A percentile compares a stretch with the other conserved stretches of the same genome.
These are phyloP conservation scores for Acer saccharum DNA, from an alignment of 345 rosid species.

Conservation along the genomic window DNA sequence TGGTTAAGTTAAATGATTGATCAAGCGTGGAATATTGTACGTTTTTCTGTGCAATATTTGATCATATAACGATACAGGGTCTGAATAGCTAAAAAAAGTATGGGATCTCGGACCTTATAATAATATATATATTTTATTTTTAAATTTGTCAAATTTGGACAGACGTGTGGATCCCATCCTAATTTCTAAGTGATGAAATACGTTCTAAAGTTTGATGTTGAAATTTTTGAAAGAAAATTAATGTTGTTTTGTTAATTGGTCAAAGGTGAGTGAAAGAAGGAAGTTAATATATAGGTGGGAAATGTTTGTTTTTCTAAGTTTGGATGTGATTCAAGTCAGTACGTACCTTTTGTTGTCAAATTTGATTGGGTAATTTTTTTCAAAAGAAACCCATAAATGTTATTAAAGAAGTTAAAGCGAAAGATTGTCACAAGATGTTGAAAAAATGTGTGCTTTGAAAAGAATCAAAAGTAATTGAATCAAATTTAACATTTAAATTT, in stretches of 20 bases:
- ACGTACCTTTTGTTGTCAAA: not conserved
- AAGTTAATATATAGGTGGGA: no score
- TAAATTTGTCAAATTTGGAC: slow-evolving; percentile 21
- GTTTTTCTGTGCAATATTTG: no score
- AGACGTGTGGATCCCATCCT: slow-evolving; percentile 15
- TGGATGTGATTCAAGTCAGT: not conserved
- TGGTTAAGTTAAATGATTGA: no score
- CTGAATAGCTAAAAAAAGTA: no score
- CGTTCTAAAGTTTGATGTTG: not conserved
- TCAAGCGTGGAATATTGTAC: no score
- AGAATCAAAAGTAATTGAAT: no score
- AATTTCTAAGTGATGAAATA: not conserved
- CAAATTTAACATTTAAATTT: no score
- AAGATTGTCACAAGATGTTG: slow-evolving; percentile 4
- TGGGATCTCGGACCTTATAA: no score
- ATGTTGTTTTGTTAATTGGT: not conserved
- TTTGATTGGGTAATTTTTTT: not conserved
- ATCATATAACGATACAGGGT: no score
- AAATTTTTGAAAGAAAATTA: not conserved
- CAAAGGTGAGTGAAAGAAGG: slow-evolving; percentile 9
- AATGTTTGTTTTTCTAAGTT: not conserved
- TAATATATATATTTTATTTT: not conserved
- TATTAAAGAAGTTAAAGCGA: not conserved
- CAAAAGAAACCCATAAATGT: not conserved
- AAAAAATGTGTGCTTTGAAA: not conserved